Base-by-base conservation (phyloP, 2,329 filamentous ascomycete species). In the Myriosclerotinia curreyana region DNA sequence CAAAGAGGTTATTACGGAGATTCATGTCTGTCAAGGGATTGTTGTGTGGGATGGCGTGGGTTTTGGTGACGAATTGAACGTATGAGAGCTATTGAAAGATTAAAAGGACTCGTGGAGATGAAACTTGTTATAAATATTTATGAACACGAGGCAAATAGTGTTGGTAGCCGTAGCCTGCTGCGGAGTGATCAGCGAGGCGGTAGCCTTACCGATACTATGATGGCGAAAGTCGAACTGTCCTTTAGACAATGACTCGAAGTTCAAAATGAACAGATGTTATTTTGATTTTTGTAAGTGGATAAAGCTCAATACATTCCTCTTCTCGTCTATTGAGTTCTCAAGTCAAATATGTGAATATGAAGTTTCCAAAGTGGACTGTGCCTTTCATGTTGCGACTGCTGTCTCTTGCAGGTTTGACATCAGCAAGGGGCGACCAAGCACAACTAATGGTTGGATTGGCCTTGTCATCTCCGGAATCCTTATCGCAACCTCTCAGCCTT, bases 1-100 rank as follows among this genome's bases (percentile, higher is more conserved):
- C 78, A 66, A 79, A 79, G 49, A 81, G 75, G 68, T 79, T 80
- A 70, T 80, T 77, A 66, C 79, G 73, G 67, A 71, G 70, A 60
- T 74, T 71, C 72, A 74, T 74, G 44, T 44, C 63, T 28, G 40
- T 68, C 28, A 53, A 60, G 65, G 31, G 15, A 20, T 56, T 38
- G 42, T 55, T 42, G 31, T 49, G 7, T 11, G 22, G n/a, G 6
- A 15, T n/a, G n/a, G 2, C 3, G 2, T 12, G 20, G 7, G 20
- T 25, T 17, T 42, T 34, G 46, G 7, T 40, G 14, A 8, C 17
- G 20, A 38, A 42, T 48, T 14, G 42, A 59, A 6, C 7, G 31
- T 34, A 46, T 5, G 14, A 31, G 15, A 25, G 14, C 17, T 44
- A 46, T 48, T 25, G 31, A 15, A 31, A 22, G 6, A 42, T 53